Base-by-base conservation (phyloP, 306 rosid genomes). In the Cicer yamashitae region DNA sequence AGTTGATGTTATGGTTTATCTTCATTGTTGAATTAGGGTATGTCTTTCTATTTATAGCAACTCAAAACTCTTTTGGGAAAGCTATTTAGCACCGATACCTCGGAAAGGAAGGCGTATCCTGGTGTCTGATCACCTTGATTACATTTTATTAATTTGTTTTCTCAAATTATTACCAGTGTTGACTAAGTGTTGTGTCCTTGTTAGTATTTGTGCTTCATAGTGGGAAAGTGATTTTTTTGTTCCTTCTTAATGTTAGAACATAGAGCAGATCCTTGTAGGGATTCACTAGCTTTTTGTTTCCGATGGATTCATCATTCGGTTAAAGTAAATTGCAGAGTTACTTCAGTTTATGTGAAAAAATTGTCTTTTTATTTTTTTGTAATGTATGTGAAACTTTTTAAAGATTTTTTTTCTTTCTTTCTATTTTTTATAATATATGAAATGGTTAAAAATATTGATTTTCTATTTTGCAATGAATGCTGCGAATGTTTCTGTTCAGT, bases 1-100 rank as follows among this genome's bases (percentile, higher is more conserved):
- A 5, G 6, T 54, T 34, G 34, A 20, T 56, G n/a, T 20, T 56
- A 11, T 60, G 18, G 47, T 44, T 15, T 20, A 12, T 73, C n/a
- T 4, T 48, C 70, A 69, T 70, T 69, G 64, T 59, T n/a, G 15
- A 45, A 14, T 64, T 22, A 38, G 71, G 58, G n/a, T 46, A 2
- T 34, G 1, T 73, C 30, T 52, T 53, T 13, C 65, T 47, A 15
- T 67, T n/a, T 53, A 41, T 39, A 8, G n/a, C 8, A 38, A 61
- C 17, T 72, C 8, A 60, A 73, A 67, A 59, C 53, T 6, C 3
- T 6, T 7, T 77, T 56, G 43, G 17, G 25, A 8, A 39, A 52
- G 65, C 38, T n/a, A 22, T 39, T 5, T 30, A 30, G 37, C 37
- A 30, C 37, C 3, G 6, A 30, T 30, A 30, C 37, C 37, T 30